Conservation (phyloP, 2,329 filamentous ascomycete genomes). For the Huntiella decipiens region DNA sequence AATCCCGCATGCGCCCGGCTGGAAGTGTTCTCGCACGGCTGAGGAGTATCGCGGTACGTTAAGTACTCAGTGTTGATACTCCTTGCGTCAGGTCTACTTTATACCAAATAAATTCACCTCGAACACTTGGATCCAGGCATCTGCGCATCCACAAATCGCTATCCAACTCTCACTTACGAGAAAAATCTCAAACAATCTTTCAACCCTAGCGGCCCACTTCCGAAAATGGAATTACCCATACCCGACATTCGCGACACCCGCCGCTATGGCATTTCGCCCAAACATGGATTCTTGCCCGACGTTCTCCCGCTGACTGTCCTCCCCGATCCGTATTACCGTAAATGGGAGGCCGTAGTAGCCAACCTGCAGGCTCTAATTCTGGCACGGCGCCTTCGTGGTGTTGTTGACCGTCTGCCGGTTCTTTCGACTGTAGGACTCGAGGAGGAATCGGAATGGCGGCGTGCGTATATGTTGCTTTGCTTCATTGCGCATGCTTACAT, state of each 20-base stretch:
- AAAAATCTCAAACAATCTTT: background rate
- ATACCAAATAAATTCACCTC: constrained; percentile 11
- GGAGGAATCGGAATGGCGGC: constrained; percentile 76
- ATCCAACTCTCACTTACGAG: background rate
- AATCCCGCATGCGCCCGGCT: constrained; percentile 10
- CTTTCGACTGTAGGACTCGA: constrained; percentile 67
- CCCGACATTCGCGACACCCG: constrained; percentile 40
- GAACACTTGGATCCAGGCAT: background rate
- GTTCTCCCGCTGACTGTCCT: constrained; percentile 62
- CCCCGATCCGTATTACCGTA: constrained; percentile 79
- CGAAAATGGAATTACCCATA: constrained; percentile 28
- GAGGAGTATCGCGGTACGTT: constrained; percentile 39
- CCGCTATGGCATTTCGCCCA: constrained; percentile 53
- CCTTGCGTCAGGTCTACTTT: constrained; percentile 39
- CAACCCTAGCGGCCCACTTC: constrained; percentile 21
- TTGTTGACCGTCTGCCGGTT: constrained; percentile 64
- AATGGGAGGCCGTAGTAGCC: constrained; percentile 73
- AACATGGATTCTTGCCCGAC: constrained; percentile 74
- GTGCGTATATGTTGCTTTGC: constrained; percentile 74
- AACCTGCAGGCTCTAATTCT: constrained; percentile 79
- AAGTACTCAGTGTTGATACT: constrained; percentile 32
- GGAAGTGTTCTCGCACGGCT: constrained; percentile 25
- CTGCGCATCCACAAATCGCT: background rate
- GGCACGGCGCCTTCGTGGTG: constrained; percentile 60
- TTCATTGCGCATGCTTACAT: constrained; percentile 94